Base-by-base conservation (phyloP, 352 stramenopile genomes). In the Aphanomyces cochlioides region DNA sequence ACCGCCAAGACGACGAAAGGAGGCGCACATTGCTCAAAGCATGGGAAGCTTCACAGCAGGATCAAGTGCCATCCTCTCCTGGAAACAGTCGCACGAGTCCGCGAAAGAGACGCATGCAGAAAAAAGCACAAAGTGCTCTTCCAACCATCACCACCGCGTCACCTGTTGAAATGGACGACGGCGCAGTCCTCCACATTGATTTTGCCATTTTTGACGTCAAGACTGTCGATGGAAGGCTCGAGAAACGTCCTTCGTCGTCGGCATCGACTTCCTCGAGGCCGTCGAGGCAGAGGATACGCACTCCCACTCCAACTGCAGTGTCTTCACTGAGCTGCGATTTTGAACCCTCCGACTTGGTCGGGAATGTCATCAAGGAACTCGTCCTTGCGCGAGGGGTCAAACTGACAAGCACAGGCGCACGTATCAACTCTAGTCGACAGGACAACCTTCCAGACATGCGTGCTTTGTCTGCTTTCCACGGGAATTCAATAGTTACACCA, bases 161-260 rank as follows among this genome's bases (percentile, higher is more conserved):
- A 1, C 19, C 43, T 19, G 54, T n/a, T 41, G 19, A 7, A 28
- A n/a, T 37, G 7, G 17, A 19, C 28, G 34, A 19, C 1, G 8
- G 17, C 10, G 7, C 8, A 38, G 50, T 34, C 13, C n/a, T 61
- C 19, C 5, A 41, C 0, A 40, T 61, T 61, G 54, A 37, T 7
- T 61, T 61, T 61, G 13, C 54, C 54, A 37, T 61, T 7, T 61
- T 41, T 61, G 54, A 61, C 54, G 15, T 61, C 7, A 28, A 61
- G 7, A 19, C 39, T 37, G 37, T 61, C 34, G 54, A 61, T n/a
- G 54, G 54, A 28, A 28, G 54, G 5, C 12, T 61, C 19, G 17
- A 61, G 17, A 61, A 61, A 39, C 54, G 5, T 13, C 54, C 54
- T 8, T 28, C 28, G 6, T 61, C 54, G 7, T 19, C 43, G 15